Evolutionary conservation across 768 basidiomycete genomes (phyloP).

Genomic region (Porpolomopsis calyptriformis): DNA sequence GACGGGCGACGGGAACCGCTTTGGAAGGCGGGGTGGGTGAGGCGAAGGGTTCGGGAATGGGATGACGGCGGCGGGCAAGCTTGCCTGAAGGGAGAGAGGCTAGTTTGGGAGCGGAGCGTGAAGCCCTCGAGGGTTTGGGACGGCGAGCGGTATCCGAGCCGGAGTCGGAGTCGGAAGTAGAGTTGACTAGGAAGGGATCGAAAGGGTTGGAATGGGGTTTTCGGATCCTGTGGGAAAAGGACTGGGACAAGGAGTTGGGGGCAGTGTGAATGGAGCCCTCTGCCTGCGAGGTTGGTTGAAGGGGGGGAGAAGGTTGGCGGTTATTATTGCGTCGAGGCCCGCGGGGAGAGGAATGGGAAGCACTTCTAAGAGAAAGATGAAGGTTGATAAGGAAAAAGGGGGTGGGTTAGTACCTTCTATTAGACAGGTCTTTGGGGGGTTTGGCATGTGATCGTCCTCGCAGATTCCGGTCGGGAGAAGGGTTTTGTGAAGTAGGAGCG

Average conservation of each 20-base stretch:
- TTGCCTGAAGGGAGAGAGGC: constrained; percentile 42
- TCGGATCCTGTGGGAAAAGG: neutral
- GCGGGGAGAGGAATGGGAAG: constrained; percentile 32
- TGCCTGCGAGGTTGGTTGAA: constrained; percentile 51
- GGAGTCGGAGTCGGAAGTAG: constrained; percentile 5
- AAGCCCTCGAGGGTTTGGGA: constrained; percentile 7
- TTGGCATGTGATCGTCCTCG: constrained; percentile 27
- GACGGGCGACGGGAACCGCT: constrained; percentile 39
- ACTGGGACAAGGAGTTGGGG: neutral
- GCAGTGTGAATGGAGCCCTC: constrained; percentile 37
- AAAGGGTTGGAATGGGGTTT: constrained; percentile 35
- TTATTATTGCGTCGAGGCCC: constrained; percentile 36
- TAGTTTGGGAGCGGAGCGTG: constrained; percentile 31
- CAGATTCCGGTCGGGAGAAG: constrained; percentile 18
- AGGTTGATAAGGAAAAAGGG: constrained; percentile 5
- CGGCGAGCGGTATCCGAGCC: constrained; percentile 1
- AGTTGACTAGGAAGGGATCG: constrained; percentile 32
- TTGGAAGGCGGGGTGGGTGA: constrained; percentile 13
- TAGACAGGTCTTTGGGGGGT: constrained; percentile 31
- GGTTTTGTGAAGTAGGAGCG: neutral
- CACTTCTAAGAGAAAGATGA: constrained; percentile 25
- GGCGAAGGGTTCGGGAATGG: constrained; percentile 10
- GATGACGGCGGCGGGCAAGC: constrained; percentile 48
- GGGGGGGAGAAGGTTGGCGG: constrained; percentile 57
- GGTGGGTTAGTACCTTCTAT: constrained; percentile 26